phyloP scores from a whole-genome alignment of 2,329 filamentous ascomycete species.

The Sclerotinia borealis region DNA sequence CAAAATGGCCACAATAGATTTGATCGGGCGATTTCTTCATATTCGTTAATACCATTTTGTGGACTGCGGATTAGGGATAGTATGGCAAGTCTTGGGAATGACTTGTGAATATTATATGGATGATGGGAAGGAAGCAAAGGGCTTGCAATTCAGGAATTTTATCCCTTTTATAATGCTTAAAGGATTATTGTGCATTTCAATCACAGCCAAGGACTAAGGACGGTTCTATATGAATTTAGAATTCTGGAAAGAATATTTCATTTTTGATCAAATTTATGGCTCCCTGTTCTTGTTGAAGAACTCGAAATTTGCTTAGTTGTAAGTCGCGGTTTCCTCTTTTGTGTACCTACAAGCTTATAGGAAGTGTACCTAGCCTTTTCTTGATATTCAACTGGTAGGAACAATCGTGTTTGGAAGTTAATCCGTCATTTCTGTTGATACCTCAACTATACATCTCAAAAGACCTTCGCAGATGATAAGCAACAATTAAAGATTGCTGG shows the following conservation, averaged over 20 bases:
- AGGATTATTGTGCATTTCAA: not conserved
- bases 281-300: not conserved
- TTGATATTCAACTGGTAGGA: not conserved
- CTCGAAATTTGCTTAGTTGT: not conserved
- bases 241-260: not conserved
- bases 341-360: not conserved
- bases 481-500: constrained; percentile 1
- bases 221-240: not conserved
- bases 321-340: constrained; percentile 9
- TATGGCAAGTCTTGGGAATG: constrained; percentile 8
- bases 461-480: not conserved
- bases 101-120: constrained; percentile 8
- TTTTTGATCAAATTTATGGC: not conserved
- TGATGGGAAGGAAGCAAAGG: constrained; percentile 1
- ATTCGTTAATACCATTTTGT: constrained; percentile 27
- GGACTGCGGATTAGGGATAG: constrained; percentile 6
- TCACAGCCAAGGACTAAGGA: not conserved
- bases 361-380: not conserved
- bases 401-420: not conserved
- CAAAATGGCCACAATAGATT: not conserved
- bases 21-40: constrained; percentile 10
- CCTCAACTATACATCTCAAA: not conserved
- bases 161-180: constrained; percentile 1
- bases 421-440: not conserved
- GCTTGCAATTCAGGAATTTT: not conserved